Percentiles rank a stretch among this genome's conserved stretches.
Evolutionary conservation across 352 stramenopile genomes (phyloP).

Genomic region (Pythium guiyangense): DNA sequence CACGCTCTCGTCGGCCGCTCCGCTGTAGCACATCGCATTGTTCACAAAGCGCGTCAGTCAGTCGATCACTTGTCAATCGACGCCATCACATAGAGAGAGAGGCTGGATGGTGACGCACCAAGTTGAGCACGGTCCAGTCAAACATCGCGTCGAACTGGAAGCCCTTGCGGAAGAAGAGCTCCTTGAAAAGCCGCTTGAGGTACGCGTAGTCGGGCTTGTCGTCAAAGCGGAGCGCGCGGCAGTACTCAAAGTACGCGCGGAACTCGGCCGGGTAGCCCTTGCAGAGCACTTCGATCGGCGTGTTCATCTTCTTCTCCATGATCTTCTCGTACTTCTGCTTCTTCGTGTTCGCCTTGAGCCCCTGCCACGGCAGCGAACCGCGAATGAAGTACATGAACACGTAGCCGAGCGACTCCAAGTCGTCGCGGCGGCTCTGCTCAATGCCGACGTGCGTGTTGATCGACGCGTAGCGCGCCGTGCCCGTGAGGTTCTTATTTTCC

Average conservation of each 20-base stretch:
- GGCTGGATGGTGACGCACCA: conserved; percentile 30
- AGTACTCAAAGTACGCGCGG: conserved; percentile 96
- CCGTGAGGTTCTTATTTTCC: conserved; percentile 92
- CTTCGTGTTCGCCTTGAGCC: conserved; percentile 94
- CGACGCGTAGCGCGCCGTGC: conserved; percentile 96
- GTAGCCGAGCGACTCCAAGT: conserved; percentile 96
- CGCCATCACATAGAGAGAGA: neutral
- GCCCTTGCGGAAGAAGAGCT: conserved; percentile 98
- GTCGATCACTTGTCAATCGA: neutral
- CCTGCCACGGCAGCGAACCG: conserved; percentile 96
- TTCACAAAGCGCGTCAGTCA: conserved; percentile 2
- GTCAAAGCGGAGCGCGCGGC: conserved; percentile 78
- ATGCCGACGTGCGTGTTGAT: conserved; percentile 99
- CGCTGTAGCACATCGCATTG: conserved; percentile 21
- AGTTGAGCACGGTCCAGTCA: conserved; percentile 96
- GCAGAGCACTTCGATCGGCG: conserved; percentile 90
- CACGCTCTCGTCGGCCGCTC: conserved; percentile 59
- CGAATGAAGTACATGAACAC: conserved; percentile 94
- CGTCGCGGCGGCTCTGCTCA: conserved; percentile 96
- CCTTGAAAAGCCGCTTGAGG: conserved; percentile 97
- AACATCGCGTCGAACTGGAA: conserved; percentile 99
- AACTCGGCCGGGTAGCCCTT: conserved; percentile 96
- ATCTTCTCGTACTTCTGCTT: conserved; percentile 98
- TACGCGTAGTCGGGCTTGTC: conserved; percentile 88
- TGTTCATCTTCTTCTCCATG: conserved; percentile 99